Conservation (phyloP, 805 yeast species). For the Hanseniaspora thailandica region DNA sequence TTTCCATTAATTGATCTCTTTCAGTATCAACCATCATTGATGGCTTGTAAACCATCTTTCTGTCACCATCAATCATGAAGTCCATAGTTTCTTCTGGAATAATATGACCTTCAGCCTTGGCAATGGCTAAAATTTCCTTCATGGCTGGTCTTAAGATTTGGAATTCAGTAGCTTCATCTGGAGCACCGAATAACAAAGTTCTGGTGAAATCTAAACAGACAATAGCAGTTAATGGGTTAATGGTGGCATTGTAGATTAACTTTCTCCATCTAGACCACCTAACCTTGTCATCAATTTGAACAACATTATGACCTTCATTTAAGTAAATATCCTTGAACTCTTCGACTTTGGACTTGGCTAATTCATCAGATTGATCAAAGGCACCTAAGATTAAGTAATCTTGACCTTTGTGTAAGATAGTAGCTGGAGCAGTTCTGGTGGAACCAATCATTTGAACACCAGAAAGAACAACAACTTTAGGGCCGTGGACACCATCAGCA, state of each 20-base stretch:
- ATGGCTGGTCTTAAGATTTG: conserved; percentile 53
- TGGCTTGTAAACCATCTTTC: conserved; percentile 49
- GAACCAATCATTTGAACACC: conserved; percentile 19
- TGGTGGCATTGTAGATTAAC: conserved; percentile 55
- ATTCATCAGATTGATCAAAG: conserved; percentile 16
- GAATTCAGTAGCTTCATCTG: conserved; percentile 39
- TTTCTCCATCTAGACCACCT: conserved; percentile 48
- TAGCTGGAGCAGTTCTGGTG: conserved; percentile 19
- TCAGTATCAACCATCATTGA: conserved; percentile 62
- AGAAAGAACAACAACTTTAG: conserved; percentile 15
- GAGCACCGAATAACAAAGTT: conserved; percentile 15
- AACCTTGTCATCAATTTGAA: conserved; percentile 17
- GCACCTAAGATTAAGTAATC: conserved; percentile 17
- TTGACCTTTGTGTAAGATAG: conserved; percentile 15
- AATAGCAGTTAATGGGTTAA: conserved; percentile 52
- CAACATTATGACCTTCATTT: conserved; percentile 18
- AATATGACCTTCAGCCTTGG: conserved; percentile 54
- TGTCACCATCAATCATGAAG: conserved; percentile 45
- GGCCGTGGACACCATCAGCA: conserved; percentile 14
- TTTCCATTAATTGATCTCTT: conserved; percentile 57
- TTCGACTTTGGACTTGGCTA: conserved; percentile 14
- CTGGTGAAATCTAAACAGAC: conserved; percentile 31
- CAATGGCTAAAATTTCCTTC: conserved; percentile 54
- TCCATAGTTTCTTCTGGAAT: conserved; percentile 41
- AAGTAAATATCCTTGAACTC: conserved; percentile 16